phyloP scores from a whole-genome alignment of 2,329 filamentous ascomycete species.

The Aspergillus costaricaensis region DNA sequence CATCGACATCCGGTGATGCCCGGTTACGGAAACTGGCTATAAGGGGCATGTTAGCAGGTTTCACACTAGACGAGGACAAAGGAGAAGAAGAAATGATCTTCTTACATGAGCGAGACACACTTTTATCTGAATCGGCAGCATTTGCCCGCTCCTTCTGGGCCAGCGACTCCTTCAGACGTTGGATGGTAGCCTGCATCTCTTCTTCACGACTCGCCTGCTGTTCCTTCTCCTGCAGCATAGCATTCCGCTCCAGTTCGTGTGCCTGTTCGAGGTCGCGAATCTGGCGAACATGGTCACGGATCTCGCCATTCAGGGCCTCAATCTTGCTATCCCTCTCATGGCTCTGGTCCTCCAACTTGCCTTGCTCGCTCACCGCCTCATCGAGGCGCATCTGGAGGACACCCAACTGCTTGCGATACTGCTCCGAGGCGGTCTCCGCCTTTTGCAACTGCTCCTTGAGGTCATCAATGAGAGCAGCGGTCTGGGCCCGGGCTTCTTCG shows the following conservation, averaged over 20 bases:
- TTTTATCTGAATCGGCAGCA: constrained; percentile 53
- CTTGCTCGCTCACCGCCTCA: constrained; percentile 79
- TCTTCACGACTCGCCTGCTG: constrained; percentile 81
- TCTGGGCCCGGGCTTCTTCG: constrained; percentile 76
- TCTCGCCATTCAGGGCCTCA: constrained; percentile 78
- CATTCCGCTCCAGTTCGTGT: constrained; percentile 85
- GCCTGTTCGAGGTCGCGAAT: constrained; percentile 89
- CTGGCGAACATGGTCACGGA: constrained; percentile 78
- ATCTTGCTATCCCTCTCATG: constrained; percentile 85
- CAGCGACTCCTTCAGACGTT: constrained; percentile 85
- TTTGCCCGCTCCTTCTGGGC: constrained; percentile 68
- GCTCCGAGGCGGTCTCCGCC: constrained; percentile 75
- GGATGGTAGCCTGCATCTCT: constrained; percentile 86
- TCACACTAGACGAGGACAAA: not conserved
- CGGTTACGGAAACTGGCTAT: constrained; percentile 52
- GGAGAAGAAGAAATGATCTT: constrained; percentile 15
- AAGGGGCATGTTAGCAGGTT: constrained; percentile 23
- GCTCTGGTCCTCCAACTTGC: constrained; percentile 79
- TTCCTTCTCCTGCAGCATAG: constrained; percentile 89
- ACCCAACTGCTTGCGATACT: constrained; percentile 80
- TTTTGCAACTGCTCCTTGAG: constrained; percentile 79
- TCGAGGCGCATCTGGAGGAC: constrained; percentile 84
- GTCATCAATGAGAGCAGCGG: constrained; percentile 76
- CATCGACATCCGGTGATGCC: constrained; percentile 67
- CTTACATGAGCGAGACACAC: constrained; percentile 56